These are phyloP conservation scores for Arxiozyma telluris DNA, from an alignment of 1,139 yeast genomes.

Conservation along the genomic window DNA sequence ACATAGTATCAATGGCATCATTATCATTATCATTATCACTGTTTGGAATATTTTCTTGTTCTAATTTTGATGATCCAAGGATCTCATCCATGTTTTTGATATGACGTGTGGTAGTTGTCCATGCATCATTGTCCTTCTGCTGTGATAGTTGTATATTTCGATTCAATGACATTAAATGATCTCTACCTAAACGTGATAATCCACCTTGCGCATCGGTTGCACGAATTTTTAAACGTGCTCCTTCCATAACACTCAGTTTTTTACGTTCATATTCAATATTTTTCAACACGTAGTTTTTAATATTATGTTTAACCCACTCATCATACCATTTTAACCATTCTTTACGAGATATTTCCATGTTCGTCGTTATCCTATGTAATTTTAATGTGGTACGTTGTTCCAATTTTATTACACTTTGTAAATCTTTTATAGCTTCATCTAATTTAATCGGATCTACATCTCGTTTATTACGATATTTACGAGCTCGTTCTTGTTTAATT, in stretches of 20 bases:
- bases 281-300: conserved; percentile 56
- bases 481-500: conserved; percentile 63
- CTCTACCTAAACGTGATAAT: conserved; percentile 74
- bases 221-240: conserved; percentile 63
- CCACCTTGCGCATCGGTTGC: conserved; percentile 76
- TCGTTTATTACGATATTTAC: conserved; percentile 63
- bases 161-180: conserved; percentile 1
- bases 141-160: conserved; percentile 8
- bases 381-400: conserved; percentile 70
- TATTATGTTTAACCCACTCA: conserved; percentile 41
- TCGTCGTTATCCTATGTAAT: conserved; percentile 74
- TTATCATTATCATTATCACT: background rate
- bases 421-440: conserved; percentile 75
- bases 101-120: background rate
- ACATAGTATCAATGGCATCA: background rate
- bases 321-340: conserved; percentile 47
- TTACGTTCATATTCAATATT: conserved; percentile 83
- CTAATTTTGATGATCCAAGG: background rate
- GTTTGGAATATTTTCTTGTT: background rate
- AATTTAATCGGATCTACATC: conserved; percentile 80
- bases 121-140: conserved; percentile 10
- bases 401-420: conserved; percentile 70
- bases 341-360: conserved; percentile 67
- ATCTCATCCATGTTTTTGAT: background rate
- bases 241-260: conserved; percentile 66